Conservation (phyloP, 2,329 filamentous ascomycete genomes). For the Pezicula neosporulosa region DNA sequence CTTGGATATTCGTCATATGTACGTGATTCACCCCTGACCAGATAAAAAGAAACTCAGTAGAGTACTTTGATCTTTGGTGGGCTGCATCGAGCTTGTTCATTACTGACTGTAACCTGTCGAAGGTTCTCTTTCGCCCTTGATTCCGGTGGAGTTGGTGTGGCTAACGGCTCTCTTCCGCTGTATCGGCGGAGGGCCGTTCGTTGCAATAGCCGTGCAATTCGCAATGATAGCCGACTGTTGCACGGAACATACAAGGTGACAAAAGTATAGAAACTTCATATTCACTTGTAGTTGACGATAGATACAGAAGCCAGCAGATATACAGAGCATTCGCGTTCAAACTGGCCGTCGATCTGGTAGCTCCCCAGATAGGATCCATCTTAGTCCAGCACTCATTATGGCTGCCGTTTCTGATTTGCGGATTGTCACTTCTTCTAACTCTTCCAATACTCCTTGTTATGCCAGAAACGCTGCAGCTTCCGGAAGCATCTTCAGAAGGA, state of each 20-base stretch:
- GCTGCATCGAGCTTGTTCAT: too few relatives aligned
- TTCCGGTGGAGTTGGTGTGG: background rate
- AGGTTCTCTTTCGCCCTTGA: too few relatives aligned
- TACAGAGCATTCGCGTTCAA: background rate
- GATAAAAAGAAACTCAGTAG: too few relatives aligned
- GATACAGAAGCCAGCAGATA: background rate
- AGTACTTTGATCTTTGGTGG: too few relatives aligned
- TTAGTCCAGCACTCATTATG: background rate
- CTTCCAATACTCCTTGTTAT: background rate
- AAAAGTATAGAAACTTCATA: background rate
- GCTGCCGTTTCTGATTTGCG: background rate
- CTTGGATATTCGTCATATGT: background rate
- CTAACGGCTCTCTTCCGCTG: background rate
- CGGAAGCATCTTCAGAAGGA: too few relatives aligned
- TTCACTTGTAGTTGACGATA: background rate
- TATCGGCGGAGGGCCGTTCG: background rate
- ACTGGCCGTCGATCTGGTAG: background rate
- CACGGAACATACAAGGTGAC: background rate
- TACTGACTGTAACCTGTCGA: background rate
- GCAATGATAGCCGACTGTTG: background rate
- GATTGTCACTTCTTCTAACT: background rate
- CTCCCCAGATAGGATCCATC: background rate
- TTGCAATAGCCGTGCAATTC: background rate
- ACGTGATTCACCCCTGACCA: too few relatives aligned
- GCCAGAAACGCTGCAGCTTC: background rate